These are phyloP conservation scores for Naganishia kalamii DNA, from an alignment of 768 basidiomycete genomes.

Conservation along the genomic window DNA sequence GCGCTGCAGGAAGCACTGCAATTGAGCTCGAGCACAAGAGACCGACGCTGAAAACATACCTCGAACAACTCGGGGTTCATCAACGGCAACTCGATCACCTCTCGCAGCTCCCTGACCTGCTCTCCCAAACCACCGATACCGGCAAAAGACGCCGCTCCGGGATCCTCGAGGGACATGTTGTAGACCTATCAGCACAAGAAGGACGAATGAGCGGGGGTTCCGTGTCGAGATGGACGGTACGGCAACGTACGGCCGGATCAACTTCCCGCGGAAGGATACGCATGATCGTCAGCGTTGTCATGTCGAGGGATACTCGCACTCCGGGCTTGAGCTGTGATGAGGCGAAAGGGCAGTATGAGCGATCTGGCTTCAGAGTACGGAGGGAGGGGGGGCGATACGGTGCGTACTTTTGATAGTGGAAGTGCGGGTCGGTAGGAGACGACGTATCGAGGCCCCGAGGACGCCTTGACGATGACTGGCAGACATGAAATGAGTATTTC, in stretches of 20 bases:
- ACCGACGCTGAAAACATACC: slow-evolving; percentile 26
- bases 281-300: slow-evolving; percentile 99
- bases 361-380: neutral
- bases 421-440: slow-evolving; percentile 92
- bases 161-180: slow-evolving; percentile 98
- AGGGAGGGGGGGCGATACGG: no score
- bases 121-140: slow-evolving; percentile 93
- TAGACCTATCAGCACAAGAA: slow-evolving; percentile 53
- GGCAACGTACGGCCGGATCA: slow-evolving; percentile 64
- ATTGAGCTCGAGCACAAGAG: neutral
- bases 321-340: slow-evolving; percentile 74
- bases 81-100: slow-evolving; percentile 93
- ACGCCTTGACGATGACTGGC: slow-evolving; percentile 93
- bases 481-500: neutral
- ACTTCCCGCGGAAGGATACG: slow-evolving; percentile 95
- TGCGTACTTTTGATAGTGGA: slow-evolving; percentile 57
- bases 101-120: slow-evolving; percentile 91
- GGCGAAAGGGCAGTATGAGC: neutral
- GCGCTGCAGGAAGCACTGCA: slow-evolving; percentile 49
- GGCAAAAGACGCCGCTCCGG: slow-evolving; percentile 88
- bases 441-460: slow-evolving; percentile 95
- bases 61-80: slow-evolving; percentile 87
- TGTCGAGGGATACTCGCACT: slow-evolving; percentile 92
- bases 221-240: no score
- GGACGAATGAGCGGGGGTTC: neutral